Conservation (phyloP, 495 filamentous ascomycete species). For the Penicillium lividum region DNA sequence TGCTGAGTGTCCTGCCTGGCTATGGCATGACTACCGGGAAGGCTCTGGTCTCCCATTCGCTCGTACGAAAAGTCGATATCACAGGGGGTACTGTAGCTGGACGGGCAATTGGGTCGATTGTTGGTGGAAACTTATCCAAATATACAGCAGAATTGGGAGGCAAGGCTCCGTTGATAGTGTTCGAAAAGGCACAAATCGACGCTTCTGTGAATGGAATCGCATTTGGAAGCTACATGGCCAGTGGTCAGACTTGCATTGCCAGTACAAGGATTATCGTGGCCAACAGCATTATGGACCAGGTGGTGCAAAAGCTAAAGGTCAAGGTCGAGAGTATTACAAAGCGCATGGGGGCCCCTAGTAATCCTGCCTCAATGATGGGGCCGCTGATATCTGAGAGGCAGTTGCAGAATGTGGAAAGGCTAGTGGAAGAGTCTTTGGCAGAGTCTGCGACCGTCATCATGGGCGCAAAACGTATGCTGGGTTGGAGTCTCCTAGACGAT, state of each 20-base stretch:
- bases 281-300: conserved; percentile 40
- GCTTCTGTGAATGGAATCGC: conserved; percentile 57
- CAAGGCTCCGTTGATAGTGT: conserved; percentile 60
- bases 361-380: conserved; percentile 25
- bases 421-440: conserved; percentile 34
- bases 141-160: conserved; percentile 63
- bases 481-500: conserved; percentile 21
- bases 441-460: conserved; percentile 28
- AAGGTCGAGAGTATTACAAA: conserved; percentile 41
- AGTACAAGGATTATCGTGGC: conserved; percentile 61
- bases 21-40: conserved; percentile 55
- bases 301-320: conserved; percentile 36
- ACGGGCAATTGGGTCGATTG: conserved; percentile 47
- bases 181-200: conserved; percentile 50
- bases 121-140: conserved; percentile 51
- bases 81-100: conserved; percentile 57
- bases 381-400: conserved; percentile 24
- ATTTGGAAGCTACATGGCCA: conserved; percentile 60
- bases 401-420: conserved; percentile 15
- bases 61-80: conserved; percentile 61
- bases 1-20: conserved; percentile 58
- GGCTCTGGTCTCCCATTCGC: conserved; percentile 51
- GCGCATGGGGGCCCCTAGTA: conserved; percentile 29
- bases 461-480: conserved; percentile 38
- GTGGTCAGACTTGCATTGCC: conserved; percentile 64